Evolutionary conservation across 768 basidiomycete genomes (phyloP), one percentile per base, ranked within the genome.

Genomic region (Baorangia bicolor): DNA sequence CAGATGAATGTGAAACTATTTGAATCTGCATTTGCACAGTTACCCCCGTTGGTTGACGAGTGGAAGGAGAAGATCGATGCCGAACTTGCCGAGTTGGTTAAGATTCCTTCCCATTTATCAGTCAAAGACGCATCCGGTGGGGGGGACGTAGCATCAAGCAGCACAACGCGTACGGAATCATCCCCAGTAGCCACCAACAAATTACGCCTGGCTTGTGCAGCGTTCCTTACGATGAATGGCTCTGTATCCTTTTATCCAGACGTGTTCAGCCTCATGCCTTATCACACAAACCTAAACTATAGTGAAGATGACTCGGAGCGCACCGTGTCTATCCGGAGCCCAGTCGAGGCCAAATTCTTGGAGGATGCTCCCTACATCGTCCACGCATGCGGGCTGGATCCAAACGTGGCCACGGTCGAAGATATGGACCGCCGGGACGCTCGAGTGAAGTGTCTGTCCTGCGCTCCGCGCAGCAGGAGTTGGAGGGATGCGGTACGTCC

Each of bases 371-470:
- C 44, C 16, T 34, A 45, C 28, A 38, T 56, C 8, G 30, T 51
- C 27, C 37, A 33, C 34, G 55, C 53, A 5, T 51, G 55, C 14
- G 55, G 45, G 14, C 27, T 57, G 27, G 45, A 57, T 37, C 53
- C 52, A n/a, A n/a, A n/a, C n/a, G n/a, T n/a, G n/a, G n/a, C n/a
- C n/a, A n/a, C n/a, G n/a, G n/a, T n/a, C n/a, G n/a, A n/a, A n/a
- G 51, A 38, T n/a, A 48, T 51, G 55, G 49, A 54, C 28, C 34
- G 21, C 27, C n/a, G 56, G 5, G 42, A 57, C 20, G 42, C 55
- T 38, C 41, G 48, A 20, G 3, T 45, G 12, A 37, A 9, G 13
- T 56, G 49, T 23, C n/a, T 33, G 14, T 21, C 5, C 12, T 51
- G 55, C 55, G 14, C 4, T 45, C 12, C 0, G 13, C 5, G 4